Conservation (phyloP, 305 asterid genomes). For the Fraxinus sp. region DNA sequence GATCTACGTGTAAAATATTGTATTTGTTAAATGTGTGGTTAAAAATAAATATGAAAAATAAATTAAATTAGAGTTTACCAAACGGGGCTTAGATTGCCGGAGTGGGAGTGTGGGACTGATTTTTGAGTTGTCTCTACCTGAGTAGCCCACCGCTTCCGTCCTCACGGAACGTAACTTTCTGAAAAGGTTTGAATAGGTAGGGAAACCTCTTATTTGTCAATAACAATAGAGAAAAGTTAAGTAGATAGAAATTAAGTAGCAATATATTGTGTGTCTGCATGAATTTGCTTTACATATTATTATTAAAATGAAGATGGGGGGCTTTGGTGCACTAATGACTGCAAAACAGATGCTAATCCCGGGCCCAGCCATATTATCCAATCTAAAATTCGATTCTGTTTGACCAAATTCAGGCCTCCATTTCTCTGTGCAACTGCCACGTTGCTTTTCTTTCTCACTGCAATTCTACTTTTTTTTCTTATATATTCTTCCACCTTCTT, state of each 20-base stretch:
- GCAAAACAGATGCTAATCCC: constrained; percentile 3
- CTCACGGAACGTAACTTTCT: background rate
- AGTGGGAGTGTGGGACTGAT: background rate
- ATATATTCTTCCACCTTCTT: background rate
- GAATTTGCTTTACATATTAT: background rate
- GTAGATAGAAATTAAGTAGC: background rate
- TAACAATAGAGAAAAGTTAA: background rate
- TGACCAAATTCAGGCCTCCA: constrained; percentile 23
- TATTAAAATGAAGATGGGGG: background rate
- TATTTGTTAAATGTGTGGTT: no score
- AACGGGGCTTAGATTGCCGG: background rate
- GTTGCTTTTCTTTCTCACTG: constrained; percentile 18
- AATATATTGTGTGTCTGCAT: background rate
- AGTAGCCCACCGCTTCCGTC: background rate
- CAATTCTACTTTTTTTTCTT: background rate
- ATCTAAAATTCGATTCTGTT: background rate
- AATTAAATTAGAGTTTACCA: no score
- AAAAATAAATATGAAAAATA: no score
- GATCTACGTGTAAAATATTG: no score
- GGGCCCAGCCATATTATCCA: background rate
- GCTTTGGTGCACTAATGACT: background rate
- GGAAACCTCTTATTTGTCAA: background rate
- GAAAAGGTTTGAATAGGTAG: background rate
- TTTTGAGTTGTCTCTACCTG: background rate
- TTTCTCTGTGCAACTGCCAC: constrained; percentile 46